Conservation (phyloP, 225 moss, liverwort and hornwort genomes). For the Polytrichum formosum region DNA sequence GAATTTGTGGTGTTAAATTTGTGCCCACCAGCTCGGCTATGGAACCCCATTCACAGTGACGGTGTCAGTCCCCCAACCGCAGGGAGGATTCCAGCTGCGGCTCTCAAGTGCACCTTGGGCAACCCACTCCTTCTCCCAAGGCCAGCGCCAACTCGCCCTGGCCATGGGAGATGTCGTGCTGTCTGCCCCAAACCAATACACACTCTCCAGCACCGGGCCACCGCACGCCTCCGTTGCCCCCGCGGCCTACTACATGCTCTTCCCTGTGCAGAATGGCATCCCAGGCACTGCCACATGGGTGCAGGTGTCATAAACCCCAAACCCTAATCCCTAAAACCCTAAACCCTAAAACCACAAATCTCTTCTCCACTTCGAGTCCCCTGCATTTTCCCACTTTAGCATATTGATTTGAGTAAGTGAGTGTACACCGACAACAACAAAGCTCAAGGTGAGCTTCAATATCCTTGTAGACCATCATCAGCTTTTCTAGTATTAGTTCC, state of each 20-base stretch:
- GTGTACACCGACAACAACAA: no score
- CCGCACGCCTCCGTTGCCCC: conserved; percentile 15
- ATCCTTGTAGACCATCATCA: no score
- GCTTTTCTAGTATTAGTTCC: no score
- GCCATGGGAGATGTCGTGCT: conserved; percentile 2
- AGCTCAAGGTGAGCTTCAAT: no score
- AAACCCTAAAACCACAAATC: no score
- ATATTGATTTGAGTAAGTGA: no score
- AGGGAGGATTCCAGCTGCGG: conserved; percentile 14
- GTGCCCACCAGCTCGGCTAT: conserved; percentile 6
- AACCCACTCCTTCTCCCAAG: conserved; percentile 16
- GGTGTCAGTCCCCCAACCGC: background rate
- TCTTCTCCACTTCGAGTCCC: no score
- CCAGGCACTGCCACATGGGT: conserved; percentile 32
- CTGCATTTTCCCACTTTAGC: no score
- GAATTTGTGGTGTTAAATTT: no score
- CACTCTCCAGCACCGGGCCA: conserved; percentile 12
- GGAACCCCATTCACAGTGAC: conserved; percentile 5
- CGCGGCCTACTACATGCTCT: conserved; percentile 29
- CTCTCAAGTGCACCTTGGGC: conserved; percentile 4
- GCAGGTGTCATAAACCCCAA: conserved; percentile 3
- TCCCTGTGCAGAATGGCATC: conserved; percentile 25
- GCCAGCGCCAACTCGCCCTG: conserved; percentile 12
- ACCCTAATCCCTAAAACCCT: no score
- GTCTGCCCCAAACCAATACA: conserved; percentile 14